A percentile compares a stretch with the other conserved stretches of the same genome.
These are phyloP conservation scores for Porcisia hertigi DNA, from an alignment of 208 protist genomes.

Conservation along the genomic window DNA sequence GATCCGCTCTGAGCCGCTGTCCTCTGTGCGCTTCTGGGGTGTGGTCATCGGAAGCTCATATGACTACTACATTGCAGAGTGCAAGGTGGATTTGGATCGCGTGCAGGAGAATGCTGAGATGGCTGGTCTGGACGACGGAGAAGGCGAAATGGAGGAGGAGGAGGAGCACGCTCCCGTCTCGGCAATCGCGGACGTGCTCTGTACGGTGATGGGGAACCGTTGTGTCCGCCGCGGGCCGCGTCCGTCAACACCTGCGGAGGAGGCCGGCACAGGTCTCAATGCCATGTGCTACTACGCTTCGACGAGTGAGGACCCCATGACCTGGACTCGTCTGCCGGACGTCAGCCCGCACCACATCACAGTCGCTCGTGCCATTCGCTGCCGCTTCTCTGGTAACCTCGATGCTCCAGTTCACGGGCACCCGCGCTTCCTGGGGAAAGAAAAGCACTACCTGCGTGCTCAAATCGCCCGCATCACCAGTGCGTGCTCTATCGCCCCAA, in stretches of 20 bases:
- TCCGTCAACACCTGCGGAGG: conserved; percentile 48
- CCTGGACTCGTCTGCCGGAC: conserved; percentile 89
- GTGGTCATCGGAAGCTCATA: conserved; percentile 73
- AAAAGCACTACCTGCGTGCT: conserved; percentile 94
- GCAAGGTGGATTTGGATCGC: conserved; percentile 68
- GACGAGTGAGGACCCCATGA: conserved; percentile 66
- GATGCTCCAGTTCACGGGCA: conserved; percentile 81
- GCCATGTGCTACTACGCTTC: conserved; percentile 90
- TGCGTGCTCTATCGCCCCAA: conserved; percentile 85
- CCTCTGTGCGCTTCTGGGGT: conserved; percentile 86
- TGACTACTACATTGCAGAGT: conserved; percentile 94
- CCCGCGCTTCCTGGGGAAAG: conserved; percentile 91
- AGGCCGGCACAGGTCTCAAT: conserved; percentile 84
- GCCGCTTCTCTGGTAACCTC: conserved; percentile 93
- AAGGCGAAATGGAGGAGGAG: conserved; percentile 57
- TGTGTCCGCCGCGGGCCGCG: conserved; percentile 38
- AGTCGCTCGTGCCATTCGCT: conserved; percentile 76
- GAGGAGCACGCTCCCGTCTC: conserved; percentile 70
- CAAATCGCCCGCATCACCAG: conserved; percentile 95
- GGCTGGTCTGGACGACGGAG: conserved; percentile 56
- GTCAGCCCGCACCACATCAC: conserved; percentile 92
- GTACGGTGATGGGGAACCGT: conserved; percentile 33
- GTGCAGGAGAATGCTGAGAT: conserved; percentile 29
- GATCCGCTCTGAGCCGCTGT: conserved; percentile 77
- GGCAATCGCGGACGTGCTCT: conserved; percentile 75